Evolutionary conservation across 1,284 basidiomycete species (phyloP).

Genomic region (Rhodotorula sp.): DNA sequence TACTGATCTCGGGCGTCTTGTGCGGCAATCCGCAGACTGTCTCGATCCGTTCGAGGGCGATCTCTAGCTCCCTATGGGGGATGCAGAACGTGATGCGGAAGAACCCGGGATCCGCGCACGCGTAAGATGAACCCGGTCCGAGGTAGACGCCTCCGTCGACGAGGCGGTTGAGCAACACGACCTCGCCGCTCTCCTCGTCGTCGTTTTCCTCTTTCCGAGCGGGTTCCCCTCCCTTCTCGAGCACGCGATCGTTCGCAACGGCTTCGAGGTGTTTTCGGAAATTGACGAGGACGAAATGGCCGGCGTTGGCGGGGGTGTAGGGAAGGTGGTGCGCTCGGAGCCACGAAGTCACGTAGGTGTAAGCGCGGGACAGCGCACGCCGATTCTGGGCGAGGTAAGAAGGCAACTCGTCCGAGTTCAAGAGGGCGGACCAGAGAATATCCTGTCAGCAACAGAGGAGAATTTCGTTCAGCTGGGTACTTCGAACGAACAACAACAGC

Average conservation of each 20-base stretch:
- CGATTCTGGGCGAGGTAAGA: conserved; percentile 34
- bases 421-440: conserved; percentile 33
- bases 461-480: neutral
- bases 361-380: conserved; percentile 22
- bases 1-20: neutral
- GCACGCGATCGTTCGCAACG: neutral
- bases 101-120: conserved; percentile 29
- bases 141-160: conserved; percentile 41
- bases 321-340: conserved; percentile 26
- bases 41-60: conserved; percentile 26
- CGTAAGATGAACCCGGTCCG: conserved; percentile 34
- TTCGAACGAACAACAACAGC: neutral
- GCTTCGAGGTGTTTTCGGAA: conserved; percentile 20
- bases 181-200: conserved; percentile 3
- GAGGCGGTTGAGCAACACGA: conserved; percentile 28
- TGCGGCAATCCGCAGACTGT: neutral
- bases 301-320: conserved; percentile 31
- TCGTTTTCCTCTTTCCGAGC: neutral
- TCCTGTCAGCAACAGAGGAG: conserved; percentile 12
- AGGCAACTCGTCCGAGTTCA: conserved; percentile 18
- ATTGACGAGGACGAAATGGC: conserved; percentile 41
- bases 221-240: neutral
- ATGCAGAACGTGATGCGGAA: conserved; percentile 45
- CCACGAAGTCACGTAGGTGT: conserved; percentile 35
- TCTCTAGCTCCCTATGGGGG: conserved; percentile 15